Conservation (phyloP, 2,329 filamentous ascomycete genomes). For the Paraphaeosphaeria sporulosa region DNA sequence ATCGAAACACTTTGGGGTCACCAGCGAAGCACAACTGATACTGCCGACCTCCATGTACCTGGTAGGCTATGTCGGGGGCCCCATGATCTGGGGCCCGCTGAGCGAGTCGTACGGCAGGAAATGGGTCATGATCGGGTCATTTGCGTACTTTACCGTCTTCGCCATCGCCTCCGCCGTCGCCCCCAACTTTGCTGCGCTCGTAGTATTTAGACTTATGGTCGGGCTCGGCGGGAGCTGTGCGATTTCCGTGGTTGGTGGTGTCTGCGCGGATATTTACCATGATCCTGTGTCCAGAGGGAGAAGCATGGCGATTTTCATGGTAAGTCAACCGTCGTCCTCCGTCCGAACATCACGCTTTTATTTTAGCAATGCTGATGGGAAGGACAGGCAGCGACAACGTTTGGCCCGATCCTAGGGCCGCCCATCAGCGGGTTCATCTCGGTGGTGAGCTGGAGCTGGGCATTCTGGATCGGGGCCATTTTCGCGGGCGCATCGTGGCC, state of each 20-base stretch:
- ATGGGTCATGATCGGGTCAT: constrained; percentile 59
- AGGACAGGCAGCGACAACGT: constrained; percentile 66
- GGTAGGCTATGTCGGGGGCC: constrained; percentile 57
- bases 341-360: neutral
- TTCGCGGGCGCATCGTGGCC: constrained; percentile 69
- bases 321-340: constrained; percentile 5
- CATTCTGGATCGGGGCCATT: constrained; percentile 74
- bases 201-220: constrained; percentile 54
- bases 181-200: constrained; percentile 53
- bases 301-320: constrained; percentile 45
- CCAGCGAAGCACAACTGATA: constrained; percentile 52
- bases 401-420: constrained; percentile 72
- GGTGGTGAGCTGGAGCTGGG: constrained; percentile 72
- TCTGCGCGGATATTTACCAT: constrained; percentile 72
- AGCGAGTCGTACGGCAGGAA: constrained; percentile 57
- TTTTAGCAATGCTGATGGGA: constrained; percentile 9
- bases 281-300: constrained; percentile 53
- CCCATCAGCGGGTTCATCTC: constrained; percentile 70
- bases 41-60: constrained; percentile 61
- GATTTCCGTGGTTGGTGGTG: constrained; percentile 66
- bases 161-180: constrained; percentile 55
- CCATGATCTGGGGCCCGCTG: constrained; percentile 54
- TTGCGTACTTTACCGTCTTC: constrained; percentile 56
- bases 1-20: constrained; percentile 63
- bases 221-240: constrained; percentile 56